These are phyloP conservation scores for Naganishia sp. DNA, from an alignment of 1,284 basidiomycete species.

Conservation along the genomic window DNA sequence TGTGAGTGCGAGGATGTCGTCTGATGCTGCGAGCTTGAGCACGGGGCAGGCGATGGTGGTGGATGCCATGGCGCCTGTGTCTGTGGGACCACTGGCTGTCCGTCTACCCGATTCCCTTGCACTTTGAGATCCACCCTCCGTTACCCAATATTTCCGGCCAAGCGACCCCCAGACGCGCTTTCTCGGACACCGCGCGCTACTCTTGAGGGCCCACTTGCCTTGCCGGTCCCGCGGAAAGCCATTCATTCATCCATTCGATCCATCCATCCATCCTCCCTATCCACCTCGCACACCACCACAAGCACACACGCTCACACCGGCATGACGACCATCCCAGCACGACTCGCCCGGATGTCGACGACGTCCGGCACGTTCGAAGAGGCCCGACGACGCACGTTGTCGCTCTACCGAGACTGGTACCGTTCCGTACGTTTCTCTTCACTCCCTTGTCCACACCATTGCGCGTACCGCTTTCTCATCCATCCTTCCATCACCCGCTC, in stretches of 20 bases:
- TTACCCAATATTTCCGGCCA: background rate
- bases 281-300: too few relatives aligned
- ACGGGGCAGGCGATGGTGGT: slow-evolving; percentile 19
- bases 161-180: slow-evolving; percentile 2
- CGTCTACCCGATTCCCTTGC: too few relatives aligned
- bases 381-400: slow-evolving; percentile 68
- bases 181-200: background rate
- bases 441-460: slow-evolving; percentile 18
- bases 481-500: background rate
- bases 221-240: slow-evolving; percentile 3
- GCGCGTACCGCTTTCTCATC: background rate
- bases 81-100: background rate
- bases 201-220: too few relatives aligned
- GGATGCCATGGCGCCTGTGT: slow-evolving; percentile 3
- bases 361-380: slow-evolving; percentile 66
- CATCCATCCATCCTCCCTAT: background rate
- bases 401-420: slow-evolving; percentile 91
- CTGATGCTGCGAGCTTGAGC: slow-evolving; percentile 27
- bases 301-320: background rate
- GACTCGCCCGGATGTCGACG: slow-evolving; percentile 72
- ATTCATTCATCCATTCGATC: background rate
- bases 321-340: slow-evolving; percentile 87
- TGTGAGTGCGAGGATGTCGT: slow-evolving; percentile 27
- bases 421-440: slow-evolving; percentile 65
- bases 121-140: background rate